Base-by-base conservation (phyloP, 2,329 filamentous ascomycete genomes). In the Pestalotiopsis sp. region DNA sequence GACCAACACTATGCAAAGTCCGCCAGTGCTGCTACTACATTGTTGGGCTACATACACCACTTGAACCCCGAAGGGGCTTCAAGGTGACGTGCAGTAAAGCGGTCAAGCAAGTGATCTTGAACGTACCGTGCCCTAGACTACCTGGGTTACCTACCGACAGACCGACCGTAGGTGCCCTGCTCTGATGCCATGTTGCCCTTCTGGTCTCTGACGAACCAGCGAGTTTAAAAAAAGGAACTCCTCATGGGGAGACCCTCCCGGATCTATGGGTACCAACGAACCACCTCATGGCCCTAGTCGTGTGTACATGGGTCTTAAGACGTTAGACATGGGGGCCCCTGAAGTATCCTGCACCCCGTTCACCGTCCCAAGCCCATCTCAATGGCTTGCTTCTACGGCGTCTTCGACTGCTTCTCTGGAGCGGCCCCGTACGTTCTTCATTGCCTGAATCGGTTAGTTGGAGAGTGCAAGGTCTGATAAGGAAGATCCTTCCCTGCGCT, bases 291-390 rank as follows among this genome's bases (percentile, higher is more conserved):
- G 74, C 75, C 75, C 74, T 77, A 22, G 75, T 71, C 73, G 17
- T 66, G 60, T 60, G 71, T 72, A 56, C 69, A 70, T 75, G 73
- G 68, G 73, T 71, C 74, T 72, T 73, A 72, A 64, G 67, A 70
- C 73, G 69, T 69, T 69, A 70, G 71, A 74, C 73, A 75, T 71
- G 74, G 75, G 68, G 55, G 60, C 70, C 75, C 74, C 70, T 73
- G 73, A 64, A 67, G 62, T 62, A 68, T 72, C 67, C 73, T 78
- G 75, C 70, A 78, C 75, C 76, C 75, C 76, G 74, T 74, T 72
- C 71, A 73, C 72, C 57, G 68, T 71, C 67, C 73, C 73, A 74
- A 76, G 48, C 11, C 13, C 64, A 61, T 40, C 39, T 59, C 22
- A 26, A 22, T 66, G 35, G 64, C 64, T 66, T 30, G 64, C 26